Evolutionary conservation across 176 grass and related monocot species (phyloP).

Genomic region (Aegilops umbellulata): DNA sequence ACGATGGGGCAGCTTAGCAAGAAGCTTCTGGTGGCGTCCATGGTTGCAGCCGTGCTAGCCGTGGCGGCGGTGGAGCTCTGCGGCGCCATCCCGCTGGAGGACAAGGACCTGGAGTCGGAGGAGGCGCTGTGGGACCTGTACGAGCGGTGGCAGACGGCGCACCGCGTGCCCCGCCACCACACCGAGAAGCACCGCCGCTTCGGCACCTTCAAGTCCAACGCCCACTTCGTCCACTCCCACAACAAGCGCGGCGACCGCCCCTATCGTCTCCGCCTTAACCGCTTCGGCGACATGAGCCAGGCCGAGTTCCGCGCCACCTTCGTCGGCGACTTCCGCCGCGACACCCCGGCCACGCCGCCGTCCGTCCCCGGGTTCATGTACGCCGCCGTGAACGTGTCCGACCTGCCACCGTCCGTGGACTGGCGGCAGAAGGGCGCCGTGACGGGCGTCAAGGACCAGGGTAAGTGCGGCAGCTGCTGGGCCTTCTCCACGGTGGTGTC

Average conservation of each 20-base stretch:
- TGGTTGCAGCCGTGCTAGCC: slow-evolving; percentile 2
- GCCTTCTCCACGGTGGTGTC: slow-evolving; percentile 68
- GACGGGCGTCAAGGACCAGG: slow-evolving; percentile 67
- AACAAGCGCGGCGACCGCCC: slow-evolving; percentile 51
- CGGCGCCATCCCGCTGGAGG: slow-evolving; percentile 49
- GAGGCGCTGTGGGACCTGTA: slow-evolving; percentile 74
- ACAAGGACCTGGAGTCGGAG: slow-evolving; percentile 59
- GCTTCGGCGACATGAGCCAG: slow-evolving; percentile 63
- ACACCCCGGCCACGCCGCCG: background rate
- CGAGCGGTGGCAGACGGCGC: slow-evolving; percentile 64
- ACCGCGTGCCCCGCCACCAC: slow-evolving; percentile 47
- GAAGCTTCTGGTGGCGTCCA: slow-evolving; percentile 4
- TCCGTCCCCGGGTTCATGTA: slow-evolving; percentile 57
- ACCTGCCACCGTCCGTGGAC: slow-evolving; percentile 50
- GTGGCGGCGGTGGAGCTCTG: slow-evolving; percentile 27
- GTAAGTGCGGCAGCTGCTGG: slow-evolving; percentile 76
- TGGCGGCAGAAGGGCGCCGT: slow-evolving; percentile 63
- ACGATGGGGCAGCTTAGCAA: slow-evolving; percentile 24
- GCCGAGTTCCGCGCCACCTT: slow-evolving; percentile 59
- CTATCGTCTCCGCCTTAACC: slow-evolving; percentile 78
- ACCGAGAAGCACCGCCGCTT: slow-evolving; percentile 67
- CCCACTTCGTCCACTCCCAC: slow-evolving; percentile 67
- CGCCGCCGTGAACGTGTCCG: background rate
- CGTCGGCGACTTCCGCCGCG: slow-evolving; percentile 39
- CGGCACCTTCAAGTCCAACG: slow-evolving; percentile 68